Base-by-base conservation (phyloP, 768 basidiomycete species). In the Coprinellus micaceus region DNA sequence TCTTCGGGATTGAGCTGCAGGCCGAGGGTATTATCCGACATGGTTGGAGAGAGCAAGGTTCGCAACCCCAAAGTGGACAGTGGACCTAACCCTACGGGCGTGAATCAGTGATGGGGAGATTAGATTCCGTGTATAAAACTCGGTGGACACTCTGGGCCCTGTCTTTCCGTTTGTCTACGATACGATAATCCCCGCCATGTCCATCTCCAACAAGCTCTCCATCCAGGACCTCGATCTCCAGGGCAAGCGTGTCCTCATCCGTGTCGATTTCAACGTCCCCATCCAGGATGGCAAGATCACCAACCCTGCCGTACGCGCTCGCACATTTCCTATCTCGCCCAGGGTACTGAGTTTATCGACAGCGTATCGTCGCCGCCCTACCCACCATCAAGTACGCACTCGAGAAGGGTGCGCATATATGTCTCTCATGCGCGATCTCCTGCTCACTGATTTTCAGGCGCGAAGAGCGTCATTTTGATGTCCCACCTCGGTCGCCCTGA, bases 401-500 rank as follows among this genome's bases (percentile, higher is more conserved):
- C 60, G 85, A 93, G 24, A 81, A 91, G 59, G 92, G 95, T 69
- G 52, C 43, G 64, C 85, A 44, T n/a, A 43, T 52, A 2, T 52
- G 30, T 30, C 19, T 43, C 26, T 61, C 36, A 46, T 47, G 59
- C 48, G 37, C 13, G 56, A 51, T 54, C 61, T 56, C 63, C 50
- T 58, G 45, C 48, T 49, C 29, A 33, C 39, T 17, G 9, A 7
- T 15, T 50, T 53, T 25, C 63, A 94, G 91, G 84, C 55, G 93
- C 95, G 58, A 80, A 84, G 56, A 79, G 82, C 56, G 88, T 98
- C 67, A 82, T 92, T 63, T 84, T 98, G 67, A 97, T 98, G 94
- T 98, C 96, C 67, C 96, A 99, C 72, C 84, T 99, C 54, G 97
- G 96, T 22, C 91, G 96, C 61, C 96, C 96, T 10, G 94, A 98